These are phyloP conservation scores for Penicillium glabrum DNA, from an alignment of 2,329 filamentous ascomycete species.

Conservation along the genomic window DNA sequence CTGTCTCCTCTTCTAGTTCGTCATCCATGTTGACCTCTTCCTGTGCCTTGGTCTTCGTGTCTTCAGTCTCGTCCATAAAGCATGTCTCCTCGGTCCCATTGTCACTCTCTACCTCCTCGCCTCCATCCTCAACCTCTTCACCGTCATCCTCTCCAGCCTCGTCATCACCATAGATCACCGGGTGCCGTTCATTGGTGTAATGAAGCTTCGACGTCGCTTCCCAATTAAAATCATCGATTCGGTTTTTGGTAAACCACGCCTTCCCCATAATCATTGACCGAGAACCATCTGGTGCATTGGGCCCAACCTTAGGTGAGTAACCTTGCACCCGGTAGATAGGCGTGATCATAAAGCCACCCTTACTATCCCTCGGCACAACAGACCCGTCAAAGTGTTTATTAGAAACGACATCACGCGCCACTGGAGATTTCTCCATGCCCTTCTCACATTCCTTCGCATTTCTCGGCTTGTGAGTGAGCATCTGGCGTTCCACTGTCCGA, in stretches of 20 bases:
- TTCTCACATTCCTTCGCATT: constrained; percentile 1
- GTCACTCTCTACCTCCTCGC: not conserved
- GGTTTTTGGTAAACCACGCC: not conserved
- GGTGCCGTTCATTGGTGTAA: constrained; percentile 2
- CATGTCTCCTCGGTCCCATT: not conserved
- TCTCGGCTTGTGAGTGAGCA: constrained; percentile 2
- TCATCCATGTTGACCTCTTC: not conserved
- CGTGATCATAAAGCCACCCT: not conserved
- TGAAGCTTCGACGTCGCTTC: not conserved
- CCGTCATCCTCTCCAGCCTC: not conserved
- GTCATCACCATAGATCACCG: not conserved
- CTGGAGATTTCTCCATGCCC: not conserved
- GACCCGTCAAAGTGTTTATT: not conserved
- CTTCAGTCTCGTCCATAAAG: not conserved
- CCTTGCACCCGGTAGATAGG: constrained; percentile 7
- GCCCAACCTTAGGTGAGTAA: constrained; percentile 3
- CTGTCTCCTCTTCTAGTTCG: not conserved
- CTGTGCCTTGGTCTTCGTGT: not conserved
- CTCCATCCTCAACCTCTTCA: not conserved
- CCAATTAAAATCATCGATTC: constrained; percentile 1
- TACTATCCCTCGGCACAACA: constrained; percentile 4
- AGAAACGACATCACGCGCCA: constrained; percentile 7
- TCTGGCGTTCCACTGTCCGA: constrained; percentile 10
- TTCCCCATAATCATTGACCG: not conserved
- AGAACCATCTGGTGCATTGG: not conserved